Evolutionary conservation across 352 stramenopile genomes (phyloP).

Genomic region (Peronospora destructor): DNA sequence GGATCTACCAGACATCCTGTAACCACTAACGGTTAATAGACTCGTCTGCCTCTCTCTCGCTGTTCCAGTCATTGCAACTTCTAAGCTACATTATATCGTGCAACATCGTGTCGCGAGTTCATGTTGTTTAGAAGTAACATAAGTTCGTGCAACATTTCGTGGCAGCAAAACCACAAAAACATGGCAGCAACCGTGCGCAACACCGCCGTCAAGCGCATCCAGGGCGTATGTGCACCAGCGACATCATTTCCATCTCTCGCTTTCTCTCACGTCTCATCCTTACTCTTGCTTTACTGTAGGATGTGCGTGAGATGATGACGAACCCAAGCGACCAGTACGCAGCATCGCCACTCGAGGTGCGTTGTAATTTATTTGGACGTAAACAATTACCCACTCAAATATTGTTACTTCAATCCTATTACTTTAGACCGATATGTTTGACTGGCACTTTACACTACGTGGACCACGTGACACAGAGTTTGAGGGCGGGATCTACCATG

Average conservation of each 20-base stretch:
- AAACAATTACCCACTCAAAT: neutral
- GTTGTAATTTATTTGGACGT: neutral
- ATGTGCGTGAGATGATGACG: conserved; percentile 86
- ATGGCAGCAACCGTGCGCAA: conserved; percentile 60
- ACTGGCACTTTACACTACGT: conserved; percentile 98
- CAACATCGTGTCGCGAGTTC: neutral
- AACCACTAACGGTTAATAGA: too few relatives aligned
- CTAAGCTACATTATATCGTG: neutral
- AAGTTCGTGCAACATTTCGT: conserved; percentile 9
- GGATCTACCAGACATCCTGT: too few relatives aligned
- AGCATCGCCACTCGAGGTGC: conserved; percentile 66
- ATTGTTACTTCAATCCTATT: neutral
- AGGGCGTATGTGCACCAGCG: conserved; percentile 39
- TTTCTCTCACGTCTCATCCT: neutral
- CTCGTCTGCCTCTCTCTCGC: too few relatives aligned
- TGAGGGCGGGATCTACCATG: conserved; percentile 96
- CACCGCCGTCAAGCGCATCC: conserved; percentile 82
- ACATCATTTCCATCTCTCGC: neutral
- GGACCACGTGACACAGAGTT: conserved; percentile 94
- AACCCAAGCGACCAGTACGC: conserved; percentile 80
- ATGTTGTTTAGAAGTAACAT: too few relatives aligned
- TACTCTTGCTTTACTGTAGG: conserved; percentile 26
- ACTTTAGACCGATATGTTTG: conserved; percentile 83
- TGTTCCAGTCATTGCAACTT: too few relatives aligned
- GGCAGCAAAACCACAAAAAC: conserved; percentile 1